phyloP scores from a whole-genome alignment of 371 early-diverging fungal genomes.

The Lichtheimia corymbifera region DNA sequence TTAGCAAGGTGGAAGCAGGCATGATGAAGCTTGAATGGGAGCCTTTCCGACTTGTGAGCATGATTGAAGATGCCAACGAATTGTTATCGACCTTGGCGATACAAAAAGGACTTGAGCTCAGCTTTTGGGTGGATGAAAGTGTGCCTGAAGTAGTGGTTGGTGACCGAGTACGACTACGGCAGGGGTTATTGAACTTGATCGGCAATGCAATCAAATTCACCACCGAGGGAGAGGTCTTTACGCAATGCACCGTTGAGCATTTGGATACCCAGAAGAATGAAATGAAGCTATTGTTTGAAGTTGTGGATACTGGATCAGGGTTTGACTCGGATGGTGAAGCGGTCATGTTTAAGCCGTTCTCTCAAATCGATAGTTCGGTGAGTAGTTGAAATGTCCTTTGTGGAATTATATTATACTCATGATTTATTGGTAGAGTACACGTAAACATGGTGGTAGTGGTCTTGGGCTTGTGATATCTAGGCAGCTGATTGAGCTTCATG shows the following conservation, averaged over 20 bases:
- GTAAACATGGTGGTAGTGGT: conserved; percentile 71
- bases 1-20: conserved; percentile 72
- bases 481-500: conserved; percentile 65
- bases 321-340: conserved; percentile 63
- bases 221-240: conserved; percentile 60
- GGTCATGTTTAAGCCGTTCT: conserved; percentile 71
- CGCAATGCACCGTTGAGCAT: conserved; percentile 53
- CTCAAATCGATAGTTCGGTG: conserved; percentile 66
- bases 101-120: conserved; percentile 60
- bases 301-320: conserved; percentile 66
- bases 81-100: conserved; percentile 61
- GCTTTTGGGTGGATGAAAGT: conserved; percentile 61
- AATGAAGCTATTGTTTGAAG: conserved; percentile 59
- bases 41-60: conserved; percentile 58
- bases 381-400: conserved; percentile 1
- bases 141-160: conserved; percentile 63
- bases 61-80: conserved; percentile 68
- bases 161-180: conserved; percentile 60
- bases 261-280: conserved; percentile 24
- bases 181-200: conserved; percentile 58
- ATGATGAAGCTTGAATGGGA: conserved; percentile 72
- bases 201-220: conserved; percentile 73
- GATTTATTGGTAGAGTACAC: conserved; percentile 38
- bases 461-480: conserved; percentile 63
- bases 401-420: background rate